These are phyloP conservation scores for Melastoma malabathricum DNA, from an alignment of 345 rosid species.

Conservation along the genomic window DNA sequence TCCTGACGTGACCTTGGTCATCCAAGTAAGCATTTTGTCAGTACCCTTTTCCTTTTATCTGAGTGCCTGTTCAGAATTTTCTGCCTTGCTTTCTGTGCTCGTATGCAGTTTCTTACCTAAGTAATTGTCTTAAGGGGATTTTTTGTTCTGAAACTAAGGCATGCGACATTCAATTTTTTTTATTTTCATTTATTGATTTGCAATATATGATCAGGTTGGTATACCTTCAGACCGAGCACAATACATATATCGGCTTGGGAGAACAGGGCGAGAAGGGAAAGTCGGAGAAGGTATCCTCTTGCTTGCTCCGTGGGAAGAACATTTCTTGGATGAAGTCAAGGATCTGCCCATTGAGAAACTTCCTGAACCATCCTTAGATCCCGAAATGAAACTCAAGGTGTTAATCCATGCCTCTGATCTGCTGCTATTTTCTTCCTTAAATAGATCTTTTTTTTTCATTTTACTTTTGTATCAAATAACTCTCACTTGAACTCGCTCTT, in stretches of 20 bases:
- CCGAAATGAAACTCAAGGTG: constrained; percentile 48
- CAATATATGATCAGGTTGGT: constrained; percentile 41
- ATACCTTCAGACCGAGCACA: constrained; percentile 68
- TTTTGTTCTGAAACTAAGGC: too few relatives aligned
- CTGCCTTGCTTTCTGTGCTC: too few relatives aligned
- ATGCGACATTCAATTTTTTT: too few relatives aligned
- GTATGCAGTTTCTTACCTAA: too few relatives aligned
- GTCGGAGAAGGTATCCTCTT: constrained; percentile 73
- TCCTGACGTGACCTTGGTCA: constrained; percentile 90
- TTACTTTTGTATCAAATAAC: too few relatives aligned
- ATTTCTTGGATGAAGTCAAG: constrained; percentile 67
- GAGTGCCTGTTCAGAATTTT: too few relatives aligned
- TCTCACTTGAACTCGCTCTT: neutral
- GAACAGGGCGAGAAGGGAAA: constrained; percentile 85
- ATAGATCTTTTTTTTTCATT: too few relatives aligned
- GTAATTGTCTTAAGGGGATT: too few relatives aligned
- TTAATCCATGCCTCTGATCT: constrained; percentile 3
- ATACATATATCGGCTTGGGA: constrained; percentile 82
- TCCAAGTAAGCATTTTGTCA: constrained; percentile 45
- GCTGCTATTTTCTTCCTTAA: neutral
- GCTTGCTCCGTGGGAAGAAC: constrained; percentile 93
- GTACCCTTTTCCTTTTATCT: too few relatives aligned
- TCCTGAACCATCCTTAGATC: constrained; percentile 45
- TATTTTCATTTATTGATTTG: neutral
- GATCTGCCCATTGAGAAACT: constrained; percentile 67